Evolutionary conservation across 2,329 filamentous ascomycete species (phyloP).

Genomic region (Cordyceps cateniannulata): DNA sequence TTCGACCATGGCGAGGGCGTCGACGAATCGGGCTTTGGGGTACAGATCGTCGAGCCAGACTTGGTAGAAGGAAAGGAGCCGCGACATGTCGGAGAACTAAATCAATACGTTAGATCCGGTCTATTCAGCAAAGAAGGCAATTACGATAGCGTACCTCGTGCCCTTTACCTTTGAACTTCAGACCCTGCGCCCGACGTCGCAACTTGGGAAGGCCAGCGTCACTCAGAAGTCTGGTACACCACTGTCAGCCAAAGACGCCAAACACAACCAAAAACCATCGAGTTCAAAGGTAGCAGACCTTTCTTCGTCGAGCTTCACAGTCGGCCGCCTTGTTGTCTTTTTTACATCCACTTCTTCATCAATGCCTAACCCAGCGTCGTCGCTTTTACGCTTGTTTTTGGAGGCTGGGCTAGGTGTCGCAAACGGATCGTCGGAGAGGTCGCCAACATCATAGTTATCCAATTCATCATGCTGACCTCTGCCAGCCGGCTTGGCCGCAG

Average conservation of each 20-base stretch:
- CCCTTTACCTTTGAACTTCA: constrained; percentile 87
- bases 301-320: constrained; percentile 80
- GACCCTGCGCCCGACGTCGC: constrained; percentile 59
- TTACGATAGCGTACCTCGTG: constrained; percentile 59
- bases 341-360: constrained; percentile 80
- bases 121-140: neutral
- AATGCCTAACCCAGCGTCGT: constrained; percentile 59
- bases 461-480: constrained; percentile 50
- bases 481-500: neutral
- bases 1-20: constrained; percentile 85
- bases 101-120: neutral
- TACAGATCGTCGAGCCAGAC: constrained; percentile 95
- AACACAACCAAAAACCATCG: no score
- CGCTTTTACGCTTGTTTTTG: constrained; percentile 42
- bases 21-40: constrained; percentile 87
- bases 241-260: neutral
- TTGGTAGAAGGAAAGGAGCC: constrained; percentile 85
- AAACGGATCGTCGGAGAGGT: constrained; percentile 42
- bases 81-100: constrained; percentile 76
- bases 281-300: constrained; percentile 51
- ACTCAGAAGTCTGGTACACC: constrained; percentile 61
- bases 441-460: constrained; percentile 67
- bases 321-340: constrained; percentile 64
- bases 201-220: constrained; percentile 78
- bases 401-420: constrained; percentile 36